These are phyloP conservation scores for Colletotrichum gigasporum DNA, from an alignment of 2,329 filamentous ascomycete species.

Conservation along the genomic window DNA sequence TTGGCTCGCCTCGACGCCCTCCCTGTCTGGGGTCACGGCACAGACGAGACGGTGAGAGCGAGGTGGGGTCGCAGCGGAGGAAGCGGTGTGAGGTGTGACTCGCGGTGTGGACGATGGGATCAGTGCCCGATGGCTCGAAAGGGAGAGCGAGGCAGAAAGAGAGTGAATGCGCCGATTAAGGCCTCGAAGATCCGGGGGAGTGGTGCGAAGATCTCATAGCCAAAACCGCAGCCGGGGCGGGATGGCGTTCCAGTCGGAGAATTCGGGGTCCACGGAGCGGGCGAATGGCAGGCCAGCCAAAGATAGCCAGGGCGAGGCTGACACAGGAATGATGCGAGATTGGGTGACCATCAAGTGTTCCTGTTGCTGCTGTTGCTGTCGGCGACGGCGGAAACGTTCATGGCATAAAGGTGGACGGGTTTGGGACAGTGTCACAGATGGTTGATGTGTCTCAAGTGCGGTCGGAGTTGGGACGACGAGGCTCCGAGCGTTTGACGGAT, in stretches of 20 bases:
- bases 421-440: constrained; percentile 30
- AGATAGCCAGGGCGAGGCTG: constrained; percentile 15
- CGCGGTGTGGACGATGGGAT: background rate
- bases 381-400: constrained; percentile 15
- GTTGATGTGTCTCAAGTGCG: constrained; percentile 27
- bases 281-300: background rate
- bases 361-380: no score
- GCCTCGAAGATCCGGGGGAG: constrained; percentile 29
- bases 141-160: constrained; percentile 7
- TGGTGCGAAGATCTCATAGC: constrained; percentile 18
- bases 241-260: constrained; percentile 26
- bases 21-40: no score
- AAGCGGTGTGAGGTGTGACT: no score
- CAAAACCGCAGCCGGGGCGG: constrained; percentile 22
- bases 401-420: constrained; percentile 26
- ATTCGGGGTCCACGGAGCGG: constrained; percentile 18
- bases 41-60: no score
- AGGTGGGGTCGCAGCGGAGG: no score
- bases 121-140: background rate
- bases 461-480: constrained; percentile 29
- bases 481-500: constrained; percentile 28
- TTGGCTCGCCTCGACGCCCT: no score
- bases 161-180: constrained; percentile 7
- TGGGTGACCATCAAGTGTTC: constrained; percentile 1
- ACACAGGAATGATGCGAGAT: constrained; percentile 25